Evolutionary conservation across 179 eudicot species (phyloP).

Genomic region (Drosera spatulata): DNA sequence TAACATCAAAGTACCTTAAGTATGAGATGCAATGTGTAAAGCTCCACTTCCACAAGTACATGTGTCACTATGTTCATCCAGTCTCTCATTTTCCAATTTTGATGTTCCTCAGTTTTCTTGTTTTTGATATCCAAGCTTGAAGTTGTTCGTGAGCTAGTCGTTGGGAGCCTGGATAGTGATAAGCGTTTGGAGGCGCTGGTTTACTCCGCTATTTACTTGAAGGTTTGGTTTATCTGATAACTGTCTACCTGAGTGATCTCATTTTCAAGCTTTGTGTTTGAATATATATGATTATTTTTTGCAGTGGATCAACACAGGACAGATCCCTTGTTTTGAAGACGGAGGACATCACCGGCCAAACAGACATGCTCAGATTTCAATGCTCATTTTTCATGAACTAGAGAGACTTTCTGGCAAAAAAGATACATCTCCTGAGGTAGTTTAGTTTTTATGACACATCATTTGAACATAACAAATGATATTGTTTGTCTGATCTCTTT

Average conservation of each 20-base stretch:
- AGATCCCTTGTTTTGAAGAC: constrained; percentile 91
- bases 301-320: constrained; percentile 99
- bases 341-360: constrained; percentile 97
- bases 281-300: no score
- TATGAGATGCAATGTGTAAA: no score
- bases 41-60: no score
- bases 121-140: constrained; percentile 62
- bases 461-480: no score
- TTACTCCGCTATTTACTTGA: constrained; percentile 77
- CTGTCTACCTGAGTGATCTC: no score
- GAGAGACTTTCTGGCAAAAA: constrained; percentile 55
- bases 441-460: background rate
- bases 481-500: no score
- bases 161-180: constrained; percentile 38
- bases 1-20: no score
- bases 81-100: background rate
- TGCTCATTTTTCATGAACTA: constrained; percentile 64
- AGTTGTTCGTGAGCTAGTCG: constrained; percentile 76
- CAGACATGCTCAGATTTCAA: constrained; percentile 96
- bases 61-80: no score
- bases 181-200: constrained; percentile 73
- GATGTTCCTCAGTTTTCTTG: constrained; percentile 10
- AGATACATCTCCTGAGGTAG: constrained; percentile 70
- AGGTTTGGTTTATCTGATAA: constrained; percentile 54
- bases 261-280: no score